Evolutionary conservation across 176 grass and related monocot species (phyloP).

Genomic region (Phyllostachys edulis): DNA sequence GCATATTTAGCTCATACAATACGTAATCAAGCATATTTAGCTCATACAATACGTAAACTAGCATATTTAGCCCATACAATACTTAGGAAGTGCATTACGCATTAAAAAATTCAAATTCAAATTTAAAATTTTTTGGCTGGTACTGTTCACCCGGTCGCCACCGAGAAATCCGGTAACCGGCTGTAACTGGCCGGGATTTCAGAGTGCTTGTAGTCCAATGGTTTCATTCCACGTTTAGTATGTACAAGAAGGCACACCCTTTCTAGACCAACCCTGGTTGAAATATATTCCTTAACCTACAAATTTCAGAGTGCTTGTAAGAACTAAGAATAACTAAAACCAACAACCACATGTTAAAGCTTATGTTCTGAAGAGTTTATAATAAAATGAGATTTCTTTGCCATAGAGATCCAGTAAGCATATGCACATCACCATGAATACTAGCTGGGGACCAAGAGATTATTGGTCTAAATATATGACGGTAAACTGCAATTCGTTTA

Average conservation of each 20-base stretch:
- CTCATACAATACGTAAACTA: too few relatives aligned
- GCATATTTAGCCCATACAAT: too few relatives aligned
- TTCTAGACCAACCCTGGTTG: conserved; percentile 81
- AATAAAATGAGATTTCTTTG: background rate
- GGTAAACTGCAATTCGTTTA: background rate
- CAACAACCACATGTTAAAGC: background rate
- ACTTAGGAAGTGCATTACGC: too few relatives aligned
- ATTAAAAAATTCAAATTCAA: too few relatives aligned
- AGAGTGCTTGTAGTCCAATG: conserved; percentile 80
- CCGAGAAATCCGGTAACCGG: too few relatives aligned
- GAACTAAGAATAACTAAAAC: conserved; percentile 25
- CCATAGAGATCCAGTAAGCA: background rate
- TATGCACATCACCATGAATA: background rate
- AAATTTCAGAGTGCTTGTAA: conserved; percentile 10
- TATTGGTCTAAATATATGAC: background rate
- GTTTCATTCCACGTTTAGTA: conserved; percentile 99
- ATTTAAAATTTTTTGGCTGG: too few relatives aligned
- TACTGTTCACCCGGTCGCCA: too few relatives aligned
- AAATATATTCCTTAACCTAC: conserved; percentile 95
- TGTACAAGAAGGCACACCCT: conserved; percentile 89
- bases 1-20: too few relatives aligned
- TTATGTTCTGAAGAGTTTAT: background rate
- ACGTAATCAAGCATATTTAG: too few relatives aligned
- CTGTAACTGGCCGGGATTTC: too few relatives aligned
- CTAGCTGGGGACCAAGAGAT: background rate